phyloP scores from a whole-genome alignment of 306 rosid genomes.

The Oemleria cerasiformis region DNA sequence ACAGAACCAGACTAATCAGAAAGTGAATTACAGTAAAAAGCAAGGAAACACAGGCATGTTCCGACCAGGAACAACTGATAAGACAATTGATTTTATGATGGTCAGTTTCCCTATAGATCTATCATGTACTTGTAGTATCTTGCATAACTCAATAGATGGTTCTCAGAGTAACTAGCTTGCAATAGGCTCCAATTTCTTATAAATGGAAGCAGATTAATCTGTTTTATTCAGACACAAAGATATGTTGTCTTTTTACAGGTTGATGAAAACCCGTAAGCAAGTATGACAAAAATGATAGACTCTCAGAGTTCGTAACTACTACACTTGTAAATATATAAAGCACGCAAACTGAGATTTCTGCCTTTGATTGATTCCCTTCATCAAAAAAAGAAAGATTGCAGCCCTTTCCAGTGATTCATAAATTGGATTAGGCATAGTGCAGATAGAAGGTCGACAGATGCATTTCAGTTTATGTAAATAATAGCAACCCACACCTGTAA shows the following conservation, averaged over 20 bases:
- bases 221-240: neutral
- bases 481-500: neutral
- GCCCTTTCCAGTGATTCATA: no score
- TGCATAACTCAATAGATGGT: no score
- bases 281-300: neutral
- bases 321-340: neutral
- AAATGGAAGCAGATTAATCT: neutral
- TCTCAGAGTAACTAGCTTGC: no score
- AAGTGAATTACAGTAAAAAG: slow-evolving; percentile 4
- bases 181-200: neutral
- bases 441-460: neutral
- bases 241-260: neutral
- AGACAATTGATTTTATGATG: neutral
- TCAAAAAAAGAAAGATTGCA: no score
- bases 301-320: neutral
- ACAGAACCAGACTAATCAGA: slow-evolving; percentile 13
- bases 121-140: neutral
- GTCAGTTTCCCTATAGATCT: neutral
- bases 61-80: neutral
- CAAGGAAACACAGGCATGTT: slow-evolving; percentile 3
- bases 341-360: neutral
- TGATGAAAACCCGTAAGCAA: neutral
- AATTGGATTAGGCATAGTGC: no score
- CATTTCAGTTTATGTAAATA: no score
- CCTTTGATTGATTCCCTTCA: neutral